Conservation (phyloP, 139 green algal genomes). For the Zygnema cylindricum region DNA sequence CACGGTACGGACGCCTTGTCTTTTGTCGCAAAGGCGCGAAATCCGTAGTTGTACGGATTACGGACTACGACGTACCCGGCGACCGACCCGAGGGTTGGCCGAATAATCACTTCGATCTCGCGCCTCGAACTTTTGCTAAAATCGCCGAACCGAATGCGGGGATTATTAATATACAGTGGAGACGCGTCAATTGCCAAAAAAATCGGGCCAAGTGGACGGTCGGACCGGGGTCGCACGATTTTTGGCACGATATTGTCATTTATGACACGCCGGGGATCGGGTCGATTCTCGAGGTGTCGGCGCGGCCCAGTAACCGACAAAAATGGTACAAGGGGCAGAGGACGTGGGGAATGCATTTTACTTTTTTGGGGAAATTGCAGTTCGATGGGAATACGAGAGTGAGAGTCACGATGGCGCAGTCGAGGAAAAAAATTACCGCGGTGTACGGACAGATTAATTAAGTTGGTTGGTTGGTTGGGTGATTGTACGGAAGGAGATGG, state of each 20-base stretch:
- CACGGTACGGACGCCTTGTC: constrained; percentile 14
- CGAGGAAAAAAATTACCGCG: constrained; percentile 1
- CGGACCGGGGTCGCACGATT: neutral
- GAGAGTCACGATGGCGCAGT: neutral
- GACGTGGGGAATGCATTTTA: constrained; percentile 26
- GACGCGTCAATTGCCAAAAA: neutral
- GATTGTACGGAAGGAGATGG: too few species aligned
- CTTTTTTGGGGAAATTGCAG: constrained; percentile 5
- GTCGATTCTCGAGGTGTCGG: neutral
- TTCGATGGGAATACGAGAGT: constrained; percentile 11
- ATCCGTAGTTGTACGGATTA: constrained; percentile 17
- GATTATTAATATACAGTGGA: constrained; percentile 14
- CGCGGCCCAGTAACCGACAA: neutral
- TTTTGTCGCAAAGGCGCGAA: neutral
- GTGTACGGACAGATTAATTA: too few species aligned
- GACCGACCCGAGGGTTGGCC: neutral
- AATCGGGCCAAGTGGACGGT: constrained; percentile 8
- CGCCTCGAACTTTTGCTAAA: neutral
- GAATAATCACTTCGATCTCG: constrained; percentile 41
- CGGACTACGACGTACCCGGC: constrained; percentile 24
- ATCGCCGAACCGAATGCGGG: constrained; percentile 8
- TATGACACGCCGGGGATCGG: constrained; percentile 18
- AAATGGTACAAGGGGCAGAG: constrained; percentile 1
- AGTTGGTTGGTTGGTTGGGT: too few species aligned
- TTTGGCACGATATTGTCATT: constrained; percentile 30